These are phyloP conservation scores for Penicillium atrosanguineum DNA, from an alignment of 495 filamentous ascomycete genomes.

Conservation along the genomic window DNA sequence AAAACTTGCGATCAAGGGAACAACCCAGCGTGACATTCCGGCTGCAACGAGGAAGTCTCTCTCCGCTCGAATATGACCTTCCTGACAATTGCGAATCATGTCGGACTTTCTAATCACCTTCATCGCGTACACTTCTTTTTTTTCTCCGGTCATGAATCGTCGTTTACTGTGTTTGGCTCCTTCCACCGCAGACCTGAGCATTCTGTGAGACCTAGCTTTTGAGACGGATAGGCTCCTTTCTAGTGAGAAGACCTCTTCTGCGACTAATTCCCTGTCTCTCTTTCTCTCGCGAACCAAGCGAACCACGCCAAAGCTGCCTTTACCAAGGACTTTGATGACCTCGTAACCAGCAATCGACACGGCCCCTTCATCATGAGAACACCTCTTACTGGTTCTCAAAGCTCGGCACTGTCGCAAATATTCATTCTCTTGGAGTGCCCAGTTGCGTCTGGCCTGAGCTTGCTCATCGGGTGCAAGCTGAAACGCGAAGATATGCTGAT, in stretches of 20 bases:
- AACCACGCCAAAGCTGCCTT: conserved; percentile 93
- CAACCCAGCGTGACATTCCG: conserved; percentile 80
- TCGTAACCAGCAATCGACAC: conserved; percentile 68
- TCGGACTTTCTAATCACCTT: conserved; percentile 91
- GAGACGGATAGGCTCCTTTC: neutral
- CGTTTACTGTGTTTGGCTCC: conserved; percentile 23
- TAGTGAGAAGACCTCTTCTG: conserved; percentile 4
- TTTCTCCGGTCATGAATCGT: conserved; percentile 29
- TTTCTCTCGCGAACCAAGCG: conserved; percentile 70
- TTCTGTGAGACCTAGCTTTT: conserved; percentile 3
- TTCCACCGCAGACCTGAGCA: conserved; percentile 29
- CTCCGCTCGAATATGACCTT: conserved; percentile 88
- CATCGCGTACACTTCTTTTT: conserved; percentile 80
- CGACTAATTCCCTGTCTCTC: neutral
- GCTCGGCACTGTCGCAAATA: conserved; percentile 72
- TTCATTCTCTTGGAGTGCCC: conserved; percentile 64
- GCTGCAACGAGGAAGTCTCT: conserved; percentile 87
- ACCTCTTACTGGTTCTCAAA: conserved; percentile 59
- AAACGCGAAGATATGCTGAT: conserved; percentile 55
- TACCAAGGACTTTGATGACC: conserved; percentile 79
- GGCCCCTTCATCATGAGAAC: conserved; percentile 31
- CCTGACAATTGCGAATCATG: conserved; percentile 86
- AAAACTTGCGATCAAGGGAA: conserved; percentile 84
- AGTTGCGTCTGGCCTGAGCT: conserved; percentile 51
- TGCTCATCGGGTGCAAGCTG: conserved; percentile 56